Conservation (phyloP, 1,139 yeast species). For the Debaryomyces subglobosus region DNA sequence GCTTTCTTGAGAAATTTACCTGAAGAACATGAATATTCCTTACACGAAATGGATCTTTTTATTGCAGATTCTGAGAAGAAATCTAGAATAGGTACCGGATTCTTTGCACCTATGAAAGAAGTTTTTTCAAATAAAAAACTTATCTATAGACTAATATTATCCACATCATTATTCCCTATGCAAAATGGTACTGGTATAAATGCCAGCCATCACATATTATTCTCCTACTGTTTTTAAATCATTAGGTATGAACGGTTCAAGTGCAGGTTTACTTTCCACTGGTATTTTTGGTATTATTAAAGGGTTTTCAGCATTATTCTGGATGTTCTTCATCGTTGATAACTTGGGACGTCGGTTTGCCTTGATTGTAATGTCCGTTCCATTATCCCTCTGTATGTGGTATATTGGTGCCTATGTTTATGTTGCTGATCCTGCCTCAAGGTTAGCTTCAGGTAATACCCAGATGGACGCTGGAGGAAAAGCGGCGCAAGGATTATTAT, state of each 20-base stretch:
- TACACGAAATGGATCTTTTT: slow-evolving; percentile 29
- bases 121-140: slow-evolving; percentile 24
- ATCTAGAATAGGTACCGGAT: slow-evolving; percentile 23
- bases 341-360: slow-evolving; percentile 50
- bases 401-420: slow-evolving; percentile 53
- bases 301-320: slow-evolving; percentile 42
- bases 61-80: slow-evolving; percentile 25
- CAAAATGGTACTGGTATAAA: slow-evolving; percentile 40
- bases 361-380: slow-evolving; percentile 39
- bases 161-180: slow-evolving; percentile 34
- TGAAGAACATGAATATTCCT: slow-evolving; percentile 27
- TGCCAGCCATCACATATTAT: slow-evolving; percentile 38
- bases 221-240: slow-evolving; percentile 37
- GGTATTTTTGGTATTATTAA: slow-evolving; percentile 61
- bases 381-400: slow-evolving; percentile 54
- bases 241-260: slow-evolving; percentile 32
- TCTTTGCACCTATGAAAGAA: slow-evolving; percentile 30
- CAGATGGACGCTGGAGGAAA: slow-evolving; percentile 41
- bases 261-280: slow-evolving; percentile 55
- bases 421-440: slow-evolving; percentile 38
- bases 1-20: slow-evolving; percentile 31
- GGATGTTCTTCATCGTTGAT: slow-evolving; percentile 52
- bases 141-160: slow-evolving; percentile 29
- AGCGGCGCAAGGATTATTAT: slow-evolving; percentile 52
- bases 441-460: slow-evolving; percentile 27